Conservation (phyloP, 2,329 filamentous ascomycete genomes). For the Aspergillus cejpii region DNA sequence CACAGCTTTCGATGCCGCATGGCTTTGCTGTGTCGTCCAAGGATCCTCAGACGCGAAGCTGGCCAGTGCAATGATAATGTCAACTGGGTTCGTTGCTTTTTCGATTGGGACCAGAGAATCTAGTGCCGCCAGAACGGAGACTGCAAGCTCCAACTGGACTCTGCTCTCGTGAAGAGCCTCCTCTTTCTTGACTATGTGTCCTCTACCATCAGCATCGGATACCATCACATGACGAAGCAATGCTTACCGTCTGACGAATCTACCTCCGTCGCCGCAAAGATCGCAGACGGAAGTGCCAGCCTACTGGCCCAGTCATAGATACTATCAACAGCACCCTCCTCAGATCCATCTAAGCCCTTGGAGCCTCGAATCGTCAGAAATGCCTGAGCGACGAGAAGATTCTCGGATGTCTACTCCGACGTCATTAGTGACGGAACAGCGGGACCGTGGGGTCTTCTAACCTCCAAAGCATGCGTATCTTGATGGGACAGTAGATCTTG, state of each 20-base stretch:
- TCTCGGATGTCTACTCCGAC: slow-evolving; percentile 26
- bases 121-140: slow-evolving; percentile 24
- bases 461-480: slow-evolving; percentile 17
- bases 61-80: slow-evolving; percentile 29
- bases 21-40: slow-evolving; percentile 30
- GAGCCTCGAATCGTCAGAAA: slow-evolving; percentile 19
- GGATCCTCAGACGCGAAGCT: slow-evolving; percentile 32
- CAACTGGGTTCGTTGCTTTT: slow-evolving; percentile 15
- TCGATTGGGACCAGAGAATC: slow-evolving; percentile 15
- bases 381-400: slow-evolving; percentile 24
- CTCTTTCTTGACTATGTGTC: slow-evolving; percentile 15
- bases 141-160: slow-evolving; percentile 25
- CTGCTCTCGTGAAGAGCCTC: slow-evolving; percentile 21
- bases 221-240: not conserved
- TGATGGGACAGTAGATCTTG: slow-evolving; percentile 23
- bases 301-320: slow-evolving; percentile 31
- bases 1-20: slow-evolving; percentile 13
- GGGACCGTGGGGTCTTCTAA: slow-evolving; percentile 12
- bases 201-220: not conserved
- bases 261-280: slow-evolving; percentile 27
- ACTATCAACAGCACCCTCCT: slow-evolving; percentile 20
- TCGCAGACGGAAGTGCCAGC: slow-evolving; percentile 28
- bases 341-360: slow-evolving; percentile 15
- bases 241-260: slow-evolving; percentile 17
- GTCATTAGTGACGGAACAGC: slow-evolving; percentile 1